Conservation (phyloP, 805 yeast genomes). For the Candida golubevii region DNA sequence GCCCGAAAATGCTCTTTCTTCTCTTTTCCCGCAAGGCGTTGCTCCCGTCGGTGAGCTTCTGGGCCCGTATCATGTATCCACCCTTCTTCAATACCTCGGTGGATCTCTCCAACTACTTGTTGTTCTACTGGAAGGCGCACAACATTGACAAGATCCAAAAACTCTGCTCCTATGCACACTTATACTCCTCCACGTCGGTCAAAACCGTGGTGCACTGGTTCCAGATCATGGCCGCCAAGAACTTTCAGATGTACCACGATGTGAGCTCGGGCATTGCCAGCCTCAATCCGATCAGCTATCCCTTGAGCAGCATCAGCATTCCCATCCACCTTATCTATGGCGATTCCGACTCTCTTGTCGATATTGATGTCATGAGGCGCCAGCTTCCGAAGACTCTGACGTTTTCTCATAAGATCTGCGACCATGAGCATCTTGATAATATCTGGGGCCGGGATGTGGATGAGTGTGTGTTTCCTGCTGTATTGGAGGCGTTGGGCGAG, state of each 20-base stretch:
- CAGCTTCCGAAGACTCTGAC: constrained; percentile 57
- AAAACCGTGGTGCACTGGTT: constrained; percentile 62
- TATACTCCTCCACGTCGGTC: constrained; percentile 88
- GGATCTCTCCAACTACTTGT: constrained; percentile 59
- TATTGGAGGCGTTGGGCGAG: constrained; percentile 16
- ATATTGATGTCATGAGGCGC: constrained; percentile 66
- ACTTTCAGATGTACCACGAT: constrained; percentile 88
- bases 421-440: constrained; percentile 88
- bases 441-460: constrained; percentile 76
- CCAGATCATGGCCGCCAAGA: constrained; percentile 51
- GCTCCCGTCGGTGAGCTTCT: constrained; percentile 71
- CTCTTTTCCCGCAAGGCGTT: constrained; percentile 73
- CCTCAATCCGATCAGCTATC: constrained; percentile 36
- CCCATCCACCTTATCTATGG: constrained; percentile 84
- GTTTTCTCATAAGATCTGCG: constrained; percentile 51
- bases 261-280: constrained; percentile 18
- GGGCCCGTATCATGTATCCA: constrained; percentile 77
- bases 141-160: constrained; percentile 76
- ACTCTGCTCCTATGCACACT: constrained; percentile 73
- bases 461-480: constrained; percentile 31
- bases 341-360: constrained; percentile 75
- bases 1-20: constrained; percentile 66
- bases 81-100: constrained; percentile 68
- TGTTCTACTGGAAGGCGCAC: constrained; percentile 75
- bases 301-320: constrained; percentile 38